Evolutionary conservation across 2,329 filamentous ascomycete genomes (phyloP), one percentile per base, ranked within the genome.

Genomic region (Aureobasidium sp.): DNA sequence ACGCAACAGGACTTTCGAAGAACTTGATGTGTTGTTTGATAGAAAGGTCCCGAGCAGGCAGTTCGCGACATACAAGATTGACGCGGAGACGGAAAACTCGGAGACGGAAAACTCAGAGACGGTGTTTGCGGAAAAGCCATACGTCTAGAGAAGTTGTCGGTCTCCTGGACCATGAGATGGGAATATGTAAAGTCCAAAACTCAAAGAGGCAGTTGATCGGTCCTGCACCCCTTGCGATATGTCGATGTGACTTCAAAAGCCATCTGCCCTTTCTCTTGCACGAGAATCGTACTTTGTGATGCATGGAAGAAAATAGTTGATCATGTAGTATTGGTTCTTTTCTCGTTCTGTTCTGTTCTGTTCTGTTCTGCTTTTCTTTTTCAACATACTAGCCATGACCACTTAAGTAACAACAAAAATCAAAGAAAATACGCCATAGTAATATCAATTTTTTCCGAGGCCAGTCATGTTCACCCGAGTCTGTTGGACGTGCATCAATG

Each of bases 11-110:
- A 72, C 73, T 15, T 74, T 69, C 62, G 71, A 73, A 52, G 72
- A 75, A 65, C 62, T 75, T 19, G 72, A 75, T 63, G 63, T 71
- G 14, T 68, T 74, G 69, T 74, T 73, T 63, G 67, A 72, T 39
- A 63, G 66, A 39, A 65, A 67, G n/a, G 67, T 74, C 19, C 62
- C 63, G 2, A 69, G 70, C 9, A 67, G 69, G 45, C 63, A 69
- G 35, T 73, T 72, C 33, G 6, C 3, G 11, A 9, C 29, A 4
- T 45, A 53, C 29, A 27, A 44, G 29, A 29, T 53, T 27, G 58
- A 45, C 27, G 48, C 14, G 9, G 56, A 59, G 17, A 40, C 22
- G 1, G 44, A 31, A 12, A 39, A 35, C 15, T 19, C 56, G n/a
- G 44, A 49, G 29, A 40, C 35, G 12, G 44, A 31, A 12, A 39